phyloP scores from a whole-genome alignment of 1,139 yeast species.

The Diutina sp. region DNA sequence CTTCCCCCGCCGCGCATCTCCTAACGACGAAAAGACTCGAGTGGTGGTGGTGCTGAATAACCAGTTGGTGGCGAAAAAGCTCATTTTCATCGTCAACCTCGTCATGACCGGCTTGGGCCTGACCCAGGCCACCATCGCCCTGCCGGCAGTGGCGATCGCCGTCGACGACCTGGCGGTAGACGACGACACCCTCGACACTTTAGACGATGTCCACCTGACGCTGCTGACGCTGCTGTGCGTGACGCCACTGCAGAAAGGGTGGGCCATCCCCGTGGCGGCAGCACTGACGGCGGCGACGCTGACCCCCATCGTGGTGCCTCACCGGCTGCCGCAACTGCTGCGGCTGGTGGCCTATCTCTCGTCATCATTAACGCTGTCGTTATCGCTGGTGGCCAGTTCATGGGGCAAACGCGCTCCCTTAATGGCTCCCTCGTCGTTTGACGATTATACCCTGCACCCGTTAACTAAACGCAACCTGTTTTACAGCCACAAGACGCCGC shows the following conservation, averaged over 20 bases:
- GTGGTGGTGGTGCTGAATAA: conserved; percentile 48
- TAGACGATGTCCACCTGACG: neutral
- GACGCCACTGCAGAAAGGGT: neutral
- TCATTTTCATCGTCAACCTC: conserved; percentile 29
- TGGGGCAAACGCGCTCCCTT: neutral
- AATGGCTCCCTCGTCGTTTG: neutral
- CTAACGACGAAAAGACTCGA: conserved; percentile 25
- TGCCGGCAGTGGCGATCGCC: neutral
- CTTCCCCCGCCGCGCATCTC: neutral
- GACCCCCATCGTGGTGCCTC: conserved; percentile 1
- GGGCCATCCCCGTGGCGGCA: conserved; percentile 3
- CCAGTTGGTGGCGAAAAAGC: conserved; percentile 47
- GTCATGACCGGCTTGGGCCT: conserved; percentile 30
- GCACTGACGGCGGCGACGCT: neutral
- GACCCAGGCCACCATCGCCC: neutral
- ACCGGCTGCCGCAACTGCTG: neutral
- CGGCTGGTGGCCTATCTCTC: conserved; percentile 20
- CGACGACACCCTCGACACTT: neutral
- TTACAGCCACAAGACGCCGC: conserved; percentile 5
- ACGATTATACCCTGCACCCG: neutral
- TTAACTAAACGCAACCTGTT: neutral
- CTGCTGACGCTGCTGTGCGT: neutral
- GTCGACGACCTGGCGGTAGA: conserved; percentile 30
- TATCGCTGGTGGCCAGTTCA: conserved; percentile 16
- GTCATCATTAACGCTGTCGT: conserved; percentile 26